A percentile compares a stretch with the other conserved stretches of the same genome.
phyloP scores from a whole-genome alignment of 257 asterid genomes.

The Fraxinus excelsior region DNA sequence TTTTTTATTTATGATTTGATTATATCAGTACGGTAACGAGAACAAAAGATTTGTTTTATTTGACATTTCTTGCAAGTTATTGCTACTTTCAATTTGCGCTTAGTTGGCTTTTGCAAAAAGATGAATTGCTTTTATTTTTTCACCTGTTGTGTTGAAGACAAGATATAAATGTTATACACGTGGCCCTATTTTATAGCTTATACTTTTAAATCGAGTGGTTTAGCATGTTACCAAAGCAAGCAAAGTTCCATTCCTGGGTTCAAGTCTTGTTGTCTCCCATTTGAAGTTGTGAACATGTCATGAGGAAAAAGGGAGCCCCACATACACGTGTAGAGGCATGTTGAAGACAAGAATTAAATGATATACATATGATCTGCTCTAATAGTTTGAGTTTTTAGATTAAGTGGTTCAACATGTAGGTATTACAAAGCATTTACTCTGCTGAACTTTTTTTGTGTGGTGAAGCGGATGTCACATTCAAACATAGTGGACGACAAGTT shows the following conservation, averaged over 20 bases:
- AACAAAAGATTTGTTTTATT: background rate
- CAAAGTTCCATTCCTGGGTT: background rate
- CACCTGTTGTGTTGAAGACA: background rate
- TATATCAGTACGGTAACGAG: background rate
- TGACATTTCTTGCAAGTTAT: background rate
- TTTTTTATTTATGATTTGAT: background rate
- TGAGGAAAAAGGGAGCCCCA: too few species aligned
- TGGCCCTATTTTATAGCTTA: background rate
- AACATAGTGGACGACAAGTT: background rate
- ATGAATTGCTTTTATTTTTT: background rate
- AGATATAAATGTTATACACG: background rate
- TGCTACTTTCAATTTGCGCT: background rate
- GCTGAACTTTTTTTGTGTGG: background rate
- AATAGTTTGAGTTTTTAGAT: background rate
- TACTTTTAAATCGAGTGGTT: background rate
- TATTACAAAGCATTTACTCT: background rate
- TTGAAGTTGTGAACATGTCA: background rate
- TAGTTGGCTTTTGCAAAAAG: background rate
- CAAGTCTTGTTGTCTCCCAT: background rate
- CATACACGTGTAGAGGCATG: background rate
- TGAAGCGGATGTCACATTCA: background rate
- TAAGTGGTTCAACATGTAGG: background rate
- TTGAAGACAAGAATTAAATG: background rate
- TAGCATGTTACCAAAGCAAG: background rate
- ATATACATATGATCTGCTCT: background rate